Evolutionary conservation across 257 asterid species (phyloP).

Genomic region (Scutellaria galericulata): DNA sequence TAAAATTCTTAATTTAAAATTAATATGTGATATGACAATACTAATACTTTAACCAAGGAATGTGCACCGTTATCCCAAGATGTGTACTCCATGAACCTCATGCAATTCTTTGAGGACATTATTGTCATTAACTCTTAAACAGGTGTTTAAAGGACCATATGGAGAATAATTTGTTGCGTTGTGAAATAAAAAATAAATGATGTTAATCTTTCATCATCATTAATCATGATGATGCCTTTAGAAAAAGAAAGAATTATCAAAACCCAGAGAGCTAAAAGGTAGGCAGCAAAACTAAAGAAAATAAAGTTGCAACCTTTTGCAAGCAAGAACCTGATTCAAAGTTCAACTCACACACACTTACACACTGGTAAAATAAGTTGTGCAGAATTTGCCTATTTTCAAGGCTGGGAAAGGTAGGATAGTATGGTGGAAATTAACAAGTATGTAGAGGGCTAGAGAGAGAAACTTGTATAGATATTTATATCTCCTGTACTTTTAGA

Average conservation of each 20-base stretch:
- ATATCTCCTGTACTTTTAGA: constrained; percentile 3
- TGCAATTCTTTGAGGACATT: not conserved
- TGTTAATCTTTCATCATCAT: constrained; percentile 38
- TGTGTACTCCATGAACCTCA: too few relatives aligned
- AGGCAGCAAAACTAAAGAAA: constrained; percentile 30
- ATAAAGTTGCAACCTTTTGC: constrained; percentile 50
- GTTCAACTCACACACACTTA: constrained; percentile 35
- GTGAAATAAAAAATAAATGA: constrained; percentile 21
- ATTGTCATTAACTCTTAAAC: not conserved
- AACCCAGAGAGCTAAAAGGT: constrained; percentile 41
- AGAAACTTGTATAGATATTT: constrained; percentile 16
- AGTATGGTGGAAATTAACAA: constrained; percentile 34
- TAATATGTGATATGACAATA: too few relatives aligned
- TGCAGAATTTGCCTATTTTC: constrained; percentile 34
- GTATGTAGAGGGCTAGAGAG: constrained; percentile 42
- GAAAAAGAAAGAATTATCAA: constrained; percentile 40
- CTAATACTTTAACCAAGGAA: too few relatives aligned
- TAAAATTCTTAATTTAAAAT: too few relatives aligned
- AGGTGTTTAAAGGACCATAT: not conserved
- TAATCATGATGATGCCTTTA: constrained; percentile 43
- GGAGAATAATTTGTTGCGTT: not conserved
- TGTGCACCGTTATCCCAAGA: too few relatives aligned
- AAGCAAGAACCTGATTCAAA: constrained; percentile 50
- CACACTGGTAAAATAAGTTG: constrained; percentile 38
- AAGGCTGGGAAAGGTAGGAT: constrained; percentile 22